Conservation (phyloP, 805 yeast species). For the Lipomyces lipofer region DNA sequence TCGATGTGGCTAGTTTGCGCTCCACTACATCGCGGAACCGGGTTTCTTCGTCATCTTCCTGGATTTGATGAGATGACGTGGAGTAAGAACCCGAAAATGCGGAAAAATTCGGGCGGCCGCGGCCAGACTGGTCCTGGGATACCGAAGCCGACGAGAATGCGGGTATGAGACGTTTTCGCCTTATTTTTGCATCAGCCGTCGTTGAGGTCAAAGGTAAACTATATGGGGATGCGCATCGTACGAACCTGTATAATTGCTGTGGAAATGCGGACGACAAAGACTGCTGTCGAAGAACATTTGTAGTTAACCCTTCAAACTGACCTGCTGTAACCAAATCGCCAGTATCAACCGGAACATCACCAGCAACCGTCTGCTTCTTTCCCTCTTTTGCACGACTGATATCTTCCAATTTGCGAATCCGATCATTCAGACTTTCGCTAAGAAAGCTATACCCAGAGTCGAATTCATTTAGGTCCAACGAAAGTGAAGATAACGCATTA, state of each 20-base stretch:
- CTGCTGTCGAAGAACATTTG: not conserved
- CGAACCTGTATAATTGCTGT: not conserved
- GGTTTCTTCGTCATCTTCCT: slow-evolving; percentile 11
- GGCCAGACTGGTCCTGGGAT: slow-evolving; percentile 20
- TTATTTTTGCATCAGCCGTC: no score
- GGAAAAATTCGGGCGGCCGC: slow-evolving; percentile 17
- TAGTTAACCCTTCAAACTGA: not conserved
- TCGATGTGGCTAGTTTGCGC: slow-evolving; percentile 2
- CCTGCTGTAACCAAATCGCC: no score
- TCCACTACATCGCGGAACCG: slow-evolving; percentile 1
- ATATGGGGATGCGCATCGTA: not conserved
- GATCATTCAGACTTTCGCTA: no score
- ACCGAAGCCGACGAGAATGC: slow-evolving; percentile 30
- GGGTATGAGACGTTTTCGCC: slow-evolving; percentile 28
- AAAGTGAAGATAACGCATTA: no score
- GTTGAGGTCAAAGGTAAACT: not conserved
- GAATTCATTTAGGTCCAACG: no score
- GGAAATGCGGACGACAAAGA: not conserved
- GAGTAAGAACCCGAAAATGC: not conserved
- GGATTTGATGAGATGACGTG: slow-evolving; percentile 6
- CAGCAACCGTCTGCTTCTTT: no score
- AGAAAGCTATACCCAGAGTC: no score
- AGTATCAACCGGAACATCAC: no score
- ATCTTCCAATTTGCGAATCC: no score
- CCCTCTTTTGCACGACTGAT: no score